Base-by-base conservation (phyloP, 805 yeast genomes). In the Kregervanrija delftensis region DNA sequence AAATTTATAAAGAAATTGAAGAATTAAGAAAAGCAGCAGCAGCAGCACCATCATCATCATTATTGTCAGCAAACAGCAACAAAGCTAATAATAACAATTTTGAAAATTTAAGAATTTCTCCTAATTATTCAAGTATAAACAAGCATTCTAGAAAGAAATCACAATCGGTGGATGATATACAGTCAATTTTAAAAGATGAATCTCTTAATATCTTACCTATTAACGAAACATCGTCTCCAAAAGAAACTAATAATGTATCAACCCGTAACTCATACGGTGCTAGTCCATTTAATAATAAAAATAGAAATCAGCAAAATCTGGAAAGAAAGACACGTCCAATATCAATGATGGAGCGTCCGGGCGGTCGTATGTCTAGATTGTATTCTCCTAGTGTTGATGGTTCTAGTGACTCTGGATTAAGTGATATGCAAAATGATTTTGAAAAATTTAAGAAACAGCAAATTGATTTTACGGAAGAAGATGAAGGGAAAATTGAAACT, bases 1-100 rank as follows among this genome's bases (percentile, higher is more conserved):
- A 90, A 61, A 78, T 93, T 39, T 82, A 79, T 64, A 89, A 88
- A 59, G 96, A 87, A 60, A 91, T 93, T 55, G 95, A 87, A 60
- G 76, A 79, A 33, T 67, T 84, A 54, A 72, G 71, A 47, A 58
- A 54, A 11, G 61, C 61, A 10, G 49, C 64, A 22, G 35, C 34
- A 17, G 15, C n/a, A 6, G 13, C 11, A 16, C 1, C 16, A 35
- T 15, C 16, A 15, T 8, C 14, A 33, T 6, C 10, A 33, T 8
- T 33, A 13, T 8, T 30, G 28, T 8, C 28, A 22, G 8, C 28
- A 6, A 22, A 30, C 16, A 13, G 4, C n/a, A n/a, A 15, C 12
- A 30, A 37, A 11, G 12, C n/a, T 37, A 37, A n/a, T 28, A 11
- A 30, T 9, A 30, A 37, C 12, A 37, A 37, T 37, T 13, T 28